Evolutionary conservation across 306 rosid genomes (phyloP).

Genomic region (Morella rubra): DNA sequence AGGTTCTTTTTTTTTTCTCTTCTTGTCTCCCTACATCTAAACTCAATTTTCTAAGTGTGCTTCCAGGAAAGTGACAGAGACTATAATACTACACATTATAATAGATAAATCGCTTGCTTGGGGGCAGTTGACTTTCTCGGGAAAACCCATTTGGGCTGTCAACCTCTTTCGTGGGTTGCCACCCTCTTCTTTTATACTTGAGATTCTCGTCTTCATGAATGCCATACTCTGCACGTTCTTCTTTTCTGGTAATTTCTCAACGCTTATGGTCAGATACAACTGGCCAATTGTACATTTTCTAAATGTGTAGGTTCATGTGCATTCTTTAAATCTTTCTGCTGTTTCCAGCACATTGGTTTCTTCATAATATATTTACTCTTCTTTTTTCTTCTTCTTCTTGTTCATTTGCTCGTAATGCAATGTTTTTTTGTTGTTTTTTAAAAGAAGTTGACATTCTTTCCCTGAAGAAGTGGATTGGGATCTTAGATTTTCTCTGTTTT

Average conservation of each 20-base stretch:
- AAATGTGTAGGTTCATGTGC: neutral
- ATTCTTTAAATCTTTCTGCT: neutral
- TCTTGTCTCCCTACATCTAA: constrained; percentile 7
- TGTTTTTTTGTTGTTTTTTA: neutral
- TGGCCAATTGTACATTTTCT: neutral
- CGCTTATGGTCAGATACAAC: neutral
- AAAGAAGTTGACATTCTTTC: constrained; percentile 4
- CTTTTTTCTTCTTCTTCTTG: neutral
- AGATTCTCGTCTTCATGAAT: constrained; percentile 29
- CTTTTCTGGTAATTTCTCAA: constrained; percentile 16
- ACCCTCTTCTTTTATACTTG: constrained; percentile 19
- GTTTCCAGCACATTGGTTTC: neutral
- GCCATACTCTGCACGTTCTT: constrained; percentile 5
- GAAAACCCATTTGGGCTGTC: constrained; percentile 43
- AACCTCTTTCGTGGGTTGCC: constrained; percentile 37
- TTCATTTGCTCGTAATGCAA: neutral
- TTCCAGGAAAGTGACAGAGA: constrained; percentile 11
- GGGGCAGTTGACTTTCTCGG: constrained; percentile 48
- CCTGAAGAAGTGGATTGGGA: neutral
- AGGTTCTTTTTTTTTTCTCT: constrained; percentile 33
- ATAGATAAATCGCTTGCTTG: constrained; percentile 33
- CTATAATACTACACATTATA: neutral
- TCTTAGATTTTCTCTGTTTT: neutral
- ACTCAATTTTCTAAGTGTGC: constrained; percentile 20
- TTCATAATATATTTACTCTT: neutral